Conservation (phyloP, 257 asterid genomes). For the Rehmannia glutinosa region DNA sequence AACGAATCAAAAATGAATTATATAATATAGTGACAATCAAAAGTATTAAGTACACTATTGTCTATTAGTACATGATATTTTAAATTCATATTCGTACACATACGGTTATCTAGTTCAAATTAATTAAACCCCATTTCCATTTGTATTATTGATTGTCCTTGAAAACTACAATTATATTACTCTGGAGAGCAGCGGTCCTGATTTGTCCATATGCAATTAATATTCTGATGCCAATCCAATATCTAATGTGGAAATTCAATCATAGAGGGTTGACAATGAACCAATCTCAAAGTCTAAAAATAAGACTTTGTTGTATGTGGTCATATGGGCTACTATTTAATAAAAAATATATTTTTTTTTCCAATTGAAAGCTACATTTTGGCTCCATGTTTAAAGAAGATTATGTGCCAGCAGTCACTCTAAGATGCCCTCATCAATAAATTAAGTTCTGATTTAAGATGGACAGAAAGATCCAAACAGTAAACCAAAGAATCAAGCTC, state of each 20-base stretch:
- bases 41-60: too few relatives aligned
- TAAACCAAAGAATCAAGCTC: constrained; percentile 2
- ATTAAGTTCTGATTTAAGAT: not conserved
- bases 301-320: not conserved
- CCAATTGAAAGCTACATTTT: constrained; percentile 24
- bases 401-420: not conserved
- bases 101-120: not conserved
- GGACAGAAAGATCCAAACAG: constrained; percentile 17
- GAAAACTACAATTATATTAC: constrained; percentile 12
- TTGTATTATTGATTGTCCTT: constrained; percentile 1
- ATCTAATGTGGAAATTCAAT: too few relatives aligned
- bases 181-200: not conserved
- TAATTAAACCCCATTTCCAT: not conserved
- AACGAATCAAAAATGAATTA: too few relatives aligned
- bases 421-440: constrained; percentile 29
- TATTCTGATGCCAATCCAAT: not conserved
- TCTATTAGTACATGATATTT: too few relatives aligned
- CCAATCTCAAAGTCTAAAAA: not conserved
- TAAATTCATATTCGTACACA: not conserved
- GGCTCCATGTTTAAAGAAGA: constrained; percentile 25
- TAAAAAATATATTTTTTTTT: not conserved
- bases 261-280: constrained; percentile 5
- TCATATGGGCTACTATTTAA: constrained; percentile 6
- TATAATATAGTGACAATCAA: too few relatives aligned
- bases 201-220: constrained; percentile 13